A percentile compares a stretch with the other conserved stretches of the same genome.
phyloP scores from a whole-genome alignment of 805 yeast species.

The Lipomyces anomalus region DNA sequence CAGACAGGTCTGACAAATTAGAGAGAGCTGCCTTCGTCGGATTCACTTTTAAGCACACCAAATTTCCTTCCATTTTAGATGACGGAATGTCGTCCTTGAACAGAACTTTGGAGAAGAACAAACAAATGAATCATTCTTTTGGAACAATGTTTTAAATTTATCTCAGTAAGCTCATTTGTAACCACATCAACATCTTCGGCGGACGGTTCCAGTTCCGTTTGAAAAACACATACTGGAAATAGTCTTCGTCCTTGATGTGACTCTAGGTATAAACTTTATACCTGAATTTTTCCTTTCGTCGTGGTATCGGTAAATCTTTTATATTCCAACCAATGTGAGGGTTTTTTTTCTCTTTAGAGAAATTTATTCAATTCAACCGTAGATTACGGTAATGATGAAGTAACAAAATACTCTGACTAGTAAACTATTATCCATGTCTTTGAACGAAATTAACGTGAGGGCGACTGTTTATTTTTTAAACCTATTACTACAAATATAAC shows the following conservation, averaged over 20 bases:
- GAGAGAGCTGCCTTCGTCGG: conserved; percentile 77
- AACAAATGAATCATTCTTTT: conserved; percentile 7
- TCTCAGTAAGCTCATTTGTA: neutral
- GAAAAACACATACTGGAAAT: no score
- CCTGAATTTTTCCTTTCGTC: no score
- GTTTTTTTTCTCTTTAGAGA: no score
- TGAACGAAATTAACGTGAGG: no score
- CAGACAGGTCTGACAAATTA: conserved; percentile 52
- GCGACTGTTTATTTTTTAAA: no score
- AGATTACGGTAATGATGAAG: neutral
- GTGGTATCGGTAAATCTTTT: no score
- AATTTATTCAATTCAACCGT: no score
- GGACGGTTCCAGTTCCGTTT: neutral
- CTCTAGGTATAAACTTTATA: no score
- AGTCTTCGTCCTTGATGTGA: no score
- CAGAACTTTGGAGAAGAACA: neutral
- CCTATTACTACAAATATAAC: neutral
- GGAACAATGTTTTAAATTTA: conserved; percentile 14
- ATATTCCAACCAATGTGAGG: no score
- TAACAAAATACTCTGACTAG: neutral
- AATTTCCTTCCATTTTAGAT: conserved; percentile 22
- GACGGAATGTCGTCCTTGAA: conserved; percentile 8
- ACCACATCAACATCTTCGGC: neutral
- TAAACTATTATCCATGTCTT: neutral
- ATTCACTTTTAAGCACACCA: conserved; percentile 86